Percentiles rank a stretch among this genome's conserved stretches.
phyloP scores from a whole-genome alignment of 202 grass and related monocot genomes.

The Schoenoplectus triqueter region DNA sequence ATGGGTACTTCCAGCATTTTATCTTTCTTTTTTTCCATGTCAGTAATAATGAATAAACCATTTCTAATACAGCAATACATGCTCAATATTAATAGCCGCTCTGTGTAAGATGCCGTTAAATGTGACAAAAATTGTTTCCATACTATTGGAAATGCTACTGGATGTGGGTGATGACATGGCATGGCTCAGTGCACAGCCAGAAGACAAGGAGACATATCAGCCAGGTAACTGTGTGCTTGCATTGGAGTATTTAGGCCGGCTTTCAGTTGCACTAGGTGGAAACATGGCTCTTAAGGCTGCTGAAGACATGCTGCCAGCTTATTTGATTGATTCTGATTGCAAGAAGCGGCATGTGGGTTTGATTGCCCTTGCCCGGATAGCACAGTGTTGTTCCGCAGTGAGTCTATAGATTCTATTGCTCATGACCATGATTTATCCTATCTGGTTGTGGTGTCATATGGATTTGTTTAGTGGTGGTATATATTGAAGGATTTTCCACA shows the following conservation, averaged over 20 bases:
- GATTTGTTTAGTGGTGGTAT: background rate
- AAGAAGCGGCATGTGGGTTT: slow-evolving; percentile 12
- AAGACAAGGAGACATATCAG: slow-evolving; percentile 64
- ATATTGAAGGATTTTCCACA: background rate
- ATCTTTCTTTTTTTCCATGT: background rate
- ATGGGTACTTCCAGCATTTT: slow-evolving; percentile 43
- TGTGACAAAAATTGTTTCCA: slow-evolving; percentile 52
- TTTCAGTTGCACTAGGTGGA: slow-evolving; percentile 9
- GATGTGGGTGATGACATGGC: slow-evolving; percentile 71
- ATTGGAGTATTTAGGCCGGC: slow-evolving; percentile 14
- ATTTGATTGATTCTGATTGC: slow-evolving; percentile 8
- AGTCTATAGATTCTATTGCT: slow-evolving; percentile 23
- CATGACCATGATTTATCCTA: background rate
- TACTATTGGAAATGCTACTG: slow-evolving; percentile 76
- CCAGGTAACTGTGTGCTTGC: slow-evolving; percentile 16
- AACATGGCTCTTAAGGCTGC: background rate
- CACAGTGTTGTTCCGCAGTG: slow-evolving; percentile 58
- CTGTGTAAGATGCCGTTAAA: slow-evolving; percentile 51
- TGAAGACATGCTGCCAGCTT: background rate
- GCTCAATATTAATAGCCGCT: background rate
- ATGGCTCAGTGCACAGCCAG: slow-evolving; percentile 50
- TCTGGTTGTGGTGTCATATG: slow-evolving; percentile 1
- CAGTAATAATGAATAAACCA: background rate
- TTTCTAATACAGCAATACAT: slow-evolving; percentile 17
- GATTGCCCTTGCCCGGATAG: slow-evolving; percentile 15